Evolutionary conservation across 2,329 filamentous ascomycete genomes (phyloP), one percentile per base, ranked within the genome.

Genomic region (Colletotrichum sp.): DNA sequence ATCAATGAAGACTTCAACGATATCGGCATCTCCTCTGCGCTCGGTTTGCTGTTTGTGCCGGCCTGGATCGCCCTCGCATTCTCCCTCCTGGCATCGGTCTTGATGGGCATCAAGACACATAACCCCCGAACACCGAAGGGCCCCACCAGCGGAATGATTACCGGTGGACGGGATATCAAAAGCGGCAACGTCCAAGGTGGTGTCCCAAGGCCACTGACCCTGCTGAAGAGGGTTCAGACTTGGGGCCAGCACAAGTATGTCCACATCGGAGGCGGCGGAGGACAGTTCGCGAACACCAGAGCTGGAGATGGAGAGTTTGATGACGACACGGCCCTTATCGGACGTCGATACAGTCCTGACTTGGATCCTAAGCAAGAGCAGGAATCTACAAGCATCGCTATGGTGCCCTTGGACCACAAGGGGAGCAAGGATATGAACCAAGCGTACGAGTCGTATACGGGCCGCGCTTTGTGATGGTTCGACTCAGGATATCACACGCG

Each of bases 241-340:
- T 81, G 80, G 78, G 78, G 77, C 6, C 77, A 76, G 5, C 81
- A 82, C 74, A 81, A 80, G 64, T 85, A 85, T 69, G 79, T 79
- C n/a, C 81, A 82, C 73, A 76, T 84, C 52, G 81, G 81, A 55
- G 18, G 36, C 7, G 32, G 36, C 8, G 12, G 15, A 5, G 21
- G 21, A 7, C 32, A 66, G 2, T 13, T 21, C 12, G 60, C 12
- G 32, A 24, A 18, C 10, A 21, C 16, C 18, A 28, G 49, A 12
- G 49, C 4, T 5, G 28, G 49, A 4, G n/a, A 21, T 28, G 28
- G 49, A 4, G 63, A 66, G 26, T 66, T 49, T 10, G 63, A 66
- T 12, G 63, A 66, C 24, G 39, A 66, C 8, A 66, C 36, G 16
- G 39, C 63, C 12, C 63, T 66, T 8, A 66, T 21, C 6, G 21